Conservation (phyloP, 2,329 filamentous ascomycete genomes). For the Venturiaceae sp. region DNA sequence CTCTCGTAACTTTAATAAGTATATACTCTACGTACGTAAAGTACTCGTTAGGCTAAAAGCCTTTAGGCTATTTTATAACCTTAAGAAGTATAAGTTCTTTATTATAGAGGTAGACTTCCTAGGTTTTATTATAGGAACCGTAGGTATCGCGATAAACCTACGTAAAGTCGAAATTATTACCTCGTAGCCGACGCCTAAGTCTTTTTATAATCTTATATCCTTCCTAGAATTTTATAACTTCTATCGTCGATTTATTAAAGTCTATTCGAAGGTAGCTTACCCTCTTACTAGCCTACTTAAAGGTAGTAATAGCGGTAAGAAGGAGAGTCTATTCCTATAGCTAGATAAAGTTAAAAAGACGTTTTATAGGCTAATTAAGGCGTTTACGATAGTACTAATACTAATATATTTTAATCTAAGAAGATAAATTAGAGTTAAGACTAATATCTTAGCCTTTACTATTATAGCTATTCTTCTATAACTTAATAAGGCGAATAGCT, state of each 20-base stretch:
- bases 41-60: conserved; percentile 7
- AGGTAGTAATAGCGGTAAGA: not conserved
- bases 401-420: conserved; percentile 14
- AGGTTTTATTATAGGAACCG: conserved; percentile 14
- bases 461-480: conserved; percentile 10
- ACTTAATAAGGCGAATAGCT: conserved; percentile 6
- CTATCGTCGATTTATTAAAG: conserved; percentile 20
- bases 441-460: conserved; percentile 13
- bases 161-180: conserved; percentile 11
- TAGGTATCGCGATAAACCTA: conserved; percentile 15
- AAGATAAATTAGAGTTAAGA: conserved; percentile 12
- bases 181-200: conserved; percentile 15
- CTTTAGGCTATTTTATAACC: conserved; percentile 9
- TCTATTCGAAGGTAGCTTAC: conserved; percentile 13
- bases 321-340: not conserved
- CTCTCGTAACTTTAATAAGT: conserved; percentile 6
- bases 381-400: conserved; percentile 12
- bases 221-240: conserved; percentile 26
- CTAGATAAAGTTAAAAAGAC: not conserved
- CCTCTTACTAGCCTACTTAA: conserved; percentile 12
- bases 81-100: conserved; percentile 18
- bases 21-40: conserved; percentile 3
- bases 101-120: conserved; percentile 18
- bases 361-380: conserved; percentile 9
- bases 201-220: conserved; percentile 13